These are phyloP conservation scores for Boletus subparvulus DNA, from an alignment of 768 basidiomycete species.

Conservation along the genomic window DNA sequence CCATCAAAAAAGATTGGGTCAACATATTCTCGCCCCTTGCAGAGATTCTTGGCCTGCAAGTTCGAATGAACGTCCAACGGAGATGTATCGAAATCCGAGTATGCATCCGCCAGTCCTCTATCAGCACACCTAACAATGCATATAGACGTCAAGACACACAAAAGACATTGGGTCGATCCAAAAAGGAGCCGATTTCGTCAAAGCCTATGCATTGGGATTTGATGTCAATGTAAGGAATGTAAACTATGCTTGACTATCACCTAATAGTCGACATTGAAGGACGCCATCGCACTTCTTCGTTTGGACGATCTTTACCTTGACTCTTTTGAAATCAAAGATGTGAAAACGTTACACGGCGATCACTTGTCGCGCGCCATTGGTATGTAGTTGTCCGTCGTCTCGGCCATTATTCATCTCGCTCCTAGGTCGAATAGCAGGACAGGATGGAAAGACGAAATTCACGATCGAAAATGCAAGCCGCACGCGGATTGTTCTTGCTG, in stretches of 20 bases:
- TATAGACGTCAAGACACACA: slow-evolving; percentile 90
- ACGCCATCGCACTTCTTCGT: slow-evolving; percentile 91
- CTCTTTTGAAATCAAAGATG: slow-evolving; percentile 98
- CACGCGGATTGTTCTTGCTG: slow-evolving; percentile 97
- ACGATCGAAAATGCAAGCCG: slow-evolving; percentile 97
- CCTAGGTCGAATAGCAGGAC: slow-evolving; percentile 93
- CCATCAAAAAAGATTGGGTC: slow-evolving; percentile 94
- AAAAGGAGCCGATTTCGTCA: slow-evolving; percentile 96
- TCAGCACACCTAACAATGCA: neutral
- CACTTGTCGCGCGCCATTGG: slow-evolving; percentile 98
- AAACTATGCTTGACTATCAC: neutral
- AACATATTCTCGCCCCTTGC: slow-evolving; percentile 94
- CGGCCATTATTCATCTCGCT: slow-evolving; percentile 5
- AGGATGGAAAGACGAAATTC: slow-evolving; percentile 98
- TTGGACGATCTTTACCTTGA: slow-evolving; percentile 97
- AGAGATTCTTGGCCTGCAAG: slow-evolving; percentile 91
- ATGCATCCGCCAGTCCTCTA: slow-evolving; percentile 30
- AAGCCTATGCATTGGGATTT: slow-evolving; percentile 92
- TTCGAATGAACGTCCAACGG: slow-evolving; percentile 93
- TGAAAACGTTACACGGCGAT: slow-evolving; percentile 96
- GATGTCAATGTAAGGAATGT: slow-evolving; percentile 75
- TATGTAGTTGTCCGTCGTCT: slow-evolving; percentile 26
- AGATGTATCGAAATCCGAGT: slow-evolving; percentile 92
- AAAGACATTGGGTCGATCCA: slow-evolving; percentile 92
- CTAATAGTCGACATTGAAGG: slow-evolving; percentile 46